A percentile compares a stretch with the other conserved stretches of the same genome.
These are phyloP conservation scores for Pseudomassariella vexata DNA, from an alignment of 2,329 filamentous ascomycete species.

Conservation along the genomic window DNA sequence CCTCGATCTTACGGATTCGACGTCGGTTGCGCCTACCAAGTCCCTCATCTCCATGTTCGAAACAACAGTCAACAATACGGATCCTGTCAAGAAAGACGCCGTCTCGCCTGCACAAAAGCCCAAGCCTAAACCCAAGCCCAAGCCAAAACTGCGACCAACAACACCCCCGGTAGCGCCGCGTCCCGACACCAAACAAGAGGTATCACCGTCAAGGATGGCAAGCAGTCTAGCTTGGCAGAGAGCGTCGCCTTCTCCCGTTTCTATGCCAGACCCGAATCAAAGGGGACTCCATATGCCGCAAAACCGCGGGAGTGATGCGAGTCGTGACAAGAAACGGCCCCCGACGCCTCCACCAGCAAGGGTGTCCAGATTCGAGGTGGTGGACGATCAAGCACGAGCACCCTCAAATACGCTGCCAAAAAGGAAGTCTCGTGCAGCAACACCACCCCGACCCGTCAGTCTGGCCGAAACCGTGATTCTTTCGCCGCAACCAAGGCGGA, in stretches of 20 bases:
- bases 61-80: slow-evolving; percentile 27
- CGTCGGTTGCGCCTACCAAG: slow-evolving; percentile 55
- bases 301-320: too few relatives aligned
- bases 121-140: too few relatives aligned
- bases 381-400: slow-evolving; percentile 5
- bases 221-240: slow-evolving; percentile 14
- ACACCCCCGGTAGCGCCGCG: slow-evolving; percentile 26
- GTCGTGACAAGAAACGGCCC: slow-evolving; percentile 14
- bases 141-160: slow-evolving; percentile 18
- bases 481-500: slow-evolving; percentile 20
- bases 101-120: too few relatives aligned
- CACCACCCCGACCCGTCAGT: slow-evolving; percentile 14
- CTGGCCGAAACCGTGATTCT: slow-evolving; percentile 16
- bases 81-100: slow-evolving; percentile 23
- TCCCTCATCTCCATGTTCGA: slow-evolving; percentile 68
- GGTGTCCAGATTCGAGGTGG: slow-evolving; percentile 8
- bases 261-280: neutral
- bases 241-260: slow-evolving; percentile 11
- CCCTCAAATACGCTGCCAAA: slow-evolving; percentile 6
- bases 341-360: slow-evolving; percentile 20
- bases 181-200: slow-evolving; percentile 15
- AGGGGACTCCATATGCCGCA: too few relatives aligned
- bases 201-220: slow-evolving; percentile 17
- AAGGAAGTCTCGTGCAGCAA: slow-evolving; percentile 15
- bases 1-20: slow-evolving; percentile 42